phyloP scores from a whole-genome alignment of 805 yeast species.

The Metschnikowia kunwiensis region DNA sequence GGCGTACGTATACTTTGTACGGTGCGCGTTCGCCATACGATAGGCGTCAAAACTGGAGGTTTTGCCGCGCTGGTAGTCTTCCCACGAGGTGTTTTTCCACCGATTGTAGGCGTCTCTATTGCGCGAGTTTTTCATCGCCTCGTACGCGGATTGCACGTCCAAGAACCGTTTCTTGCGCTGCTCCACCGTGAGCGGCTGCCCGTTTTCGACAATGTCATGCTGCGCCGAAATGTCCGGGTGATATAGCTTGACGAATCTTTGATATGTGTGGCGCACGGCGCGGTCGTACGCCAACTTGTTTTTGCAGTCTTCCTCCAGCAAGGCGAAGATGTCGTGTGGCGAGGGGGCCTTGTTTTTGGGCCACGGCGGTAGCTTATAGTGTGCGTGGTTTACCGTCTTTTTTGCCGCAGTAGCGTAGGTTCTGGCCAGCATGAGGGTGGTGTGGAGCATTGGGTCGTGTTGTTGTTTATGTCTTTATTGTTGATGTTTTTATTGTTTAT shows the following conservation, averaged over 20 bases:
- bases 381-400: constrained; percentile 22
- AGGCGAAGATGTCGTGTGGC: constrained; percentile 64
- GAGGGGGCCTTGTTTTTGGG: constrained; percentile 56
- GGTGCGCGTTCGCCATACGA: constrained; percentile 38
- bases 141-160: constrained; percentile 36
- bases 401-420: constrained; percentile 22
- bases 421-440: too few relatives aligned
- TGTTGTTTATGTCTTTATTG: too few relatives aligned
- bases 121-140: constrained; percentile 52
- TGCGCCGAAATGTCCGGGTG: constrained; percentile 67
- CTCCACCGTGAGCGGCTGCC: constrained; percentile 29
- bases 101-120: constrained; percentile 34
- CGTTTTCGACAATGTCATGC: constrained; percentile 23
- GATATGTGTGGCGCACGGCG: constrained; percentile 34
- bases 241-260: constrained; percentile 59
- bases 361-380: constrained; percentile 45
- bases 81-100: constrained; percentile 29
- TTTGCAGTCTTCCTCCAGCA: constrained; percentile 37
- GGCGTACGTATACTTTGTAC: constrained; percentile 29
- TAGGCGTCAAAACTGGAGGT: constrained; percentile 31
- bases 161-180: constrained; percentile 34
- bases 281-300: constrained; percentile 49
- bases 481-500: too few relatives aligned
- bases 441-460: too few relatives aligned
- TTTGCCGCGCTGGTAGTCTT: constrained; percentile 22